Conservation (phyloP, 768 basidiomycete species). For the Rossbeevera mucosa region DNA sequence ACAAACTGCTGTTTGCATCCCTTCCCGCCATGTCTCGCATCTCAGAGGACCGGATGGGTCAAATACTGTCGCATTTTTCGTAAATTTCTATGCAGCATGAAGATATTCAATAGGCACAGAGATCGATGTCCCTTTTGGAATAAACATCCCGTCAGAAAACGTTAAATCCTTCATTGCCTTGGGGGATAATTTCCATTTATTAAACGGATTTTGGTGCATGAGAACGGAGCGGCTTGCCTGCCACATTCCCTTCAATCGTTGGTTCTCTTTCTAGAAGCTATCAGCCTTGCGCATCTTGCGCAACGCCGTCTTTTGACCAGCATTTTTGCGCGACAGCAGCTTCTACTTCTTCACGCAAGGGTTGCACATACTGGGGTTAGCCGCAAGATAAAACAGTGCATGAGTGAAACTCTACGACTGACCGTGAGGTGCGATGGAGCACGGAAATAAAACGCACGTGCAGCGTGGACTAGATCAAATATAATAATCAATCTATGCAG, state of each 20-base stretch:
- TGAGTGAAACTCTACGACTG: not conserved
- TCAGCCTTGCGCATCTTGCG: not conserved
- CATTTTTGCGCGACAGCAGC: not conserved
- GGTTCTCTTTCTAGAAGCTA: not conserved
- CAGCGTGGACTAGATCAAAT: not conserved
- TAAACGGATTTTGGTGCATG: not conserved
- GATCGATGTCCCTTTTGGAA: not conserved
- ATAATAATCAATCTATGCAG: not conserved
- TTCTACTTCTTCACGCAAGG: not conserved
- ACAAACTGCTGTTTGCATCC: constrained; percentile 15
- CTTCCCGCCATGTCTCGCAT: constrained; percentile 33
- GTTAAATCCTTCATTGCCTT: not conserved
- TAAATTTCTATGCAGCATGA: constrained; percentile 21
- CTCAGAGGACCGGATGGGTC: constrained; percentile 43
- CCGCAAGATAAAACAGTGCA: not conserved
- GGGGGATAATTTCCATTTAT: not conserved
- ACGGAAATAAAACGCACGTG: not conserved
- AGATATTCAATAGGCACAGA: not conserved
- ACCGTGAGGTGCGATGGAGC: not conserved
- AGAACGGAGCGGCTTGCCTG: not conserved
- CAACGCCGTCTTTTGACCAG: not conserved
- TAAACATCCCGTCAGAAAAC: not conserved
- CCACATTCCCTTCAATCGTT: not conserved
- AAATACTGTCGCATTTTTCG: constrained; percentile 34
- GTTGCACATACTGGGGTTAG: not conserved